A percentile compares a stretch with the other conserved stretches of the same genome.
Conservation (phyloP, 768 basidiomycete species). For the Termitomyces sp. region DNA sequence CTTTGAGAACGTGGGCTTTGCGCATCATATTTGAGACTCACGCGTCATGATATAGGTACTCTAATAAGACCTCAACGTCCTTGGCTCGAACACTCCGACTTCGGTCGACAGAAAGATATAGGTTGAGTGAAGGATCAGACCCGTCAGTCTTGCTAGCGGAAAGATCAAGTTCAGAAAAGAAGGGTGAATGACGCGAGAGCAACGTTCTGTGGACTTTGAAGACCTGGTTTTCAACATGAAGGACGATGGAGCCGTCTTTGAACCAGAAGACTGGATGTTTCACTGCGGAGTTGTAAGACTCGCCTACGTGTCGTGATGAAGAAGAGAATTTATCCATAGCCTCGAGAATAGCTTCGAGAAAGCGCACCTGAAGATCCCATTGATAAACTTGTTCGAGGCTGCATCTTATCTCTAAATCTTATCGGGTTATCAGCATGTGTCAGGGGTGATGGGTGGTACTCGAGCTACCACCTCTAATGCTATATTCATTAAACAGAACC, state of each 20-base stretch:
- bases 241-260: constrained; percentile 55
- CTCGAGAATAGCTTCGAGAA: too few relatives aligned
- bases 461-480: too few relatives aligned
- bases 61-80: constrained; percentile 55
- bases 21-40: constrained; percentile 29
- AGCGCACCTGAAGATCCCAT: neutral
- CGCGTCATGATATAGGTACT: constrained; percentile 64
- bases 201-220: constrained; percentile 58
- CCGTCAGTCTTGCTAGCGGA: neutral
- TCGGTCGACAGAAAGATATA: constrained; percentile 27
- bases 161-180: constrained; percentile 15
- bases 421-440: neutral
- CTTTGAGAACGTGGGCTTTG: neutral
- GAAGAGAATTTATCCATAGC: neutral
- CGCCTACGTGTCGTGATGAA: neutral
- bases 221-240: constrained; percentile 35
- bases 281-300: neutral
- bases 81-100: constrained; percentile 29
- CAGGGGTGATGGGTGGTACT: neutral
- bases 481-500: too few relatives aligned
- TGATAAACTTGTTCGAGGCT: neutral
- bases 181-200: constrained; percentile 45
- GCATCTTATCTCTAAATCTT: neutral
- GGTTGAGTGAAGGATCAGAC: neutral
- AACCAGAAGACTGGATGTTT: constrained; percentile 57